Percentiles rank a stretch among this genome's conserved stretches.
phyloP scores from a whole-genome alignment of 768 basidiomycete species.

The Suillus occidentalis region DNA sequence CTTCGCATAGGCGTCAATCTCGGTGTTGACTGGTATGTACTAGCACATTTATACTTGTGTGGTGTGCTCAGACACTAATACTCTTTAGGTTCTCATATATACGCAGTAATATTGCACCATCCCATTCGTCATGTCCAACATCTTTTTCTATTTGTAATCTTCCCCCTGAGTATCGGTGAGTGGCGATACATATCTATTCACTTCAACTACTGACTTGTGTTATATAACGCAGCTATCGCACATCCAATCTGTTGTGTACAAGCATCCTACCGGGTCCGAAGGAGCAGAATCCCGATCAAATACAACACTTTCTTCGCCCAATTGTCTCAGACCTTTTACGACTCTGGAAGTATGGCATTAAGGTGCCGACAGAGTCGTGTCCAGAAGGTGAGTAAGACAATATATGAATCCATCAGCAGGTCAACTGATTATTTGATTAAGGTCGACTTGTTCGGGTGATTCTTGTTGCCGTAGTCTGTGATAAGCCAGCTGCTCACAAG shows the following conservation, averaged over 20 bases:
- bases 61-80: not conserved
- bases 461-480: conserved; percentile 35
- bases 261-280: no score
- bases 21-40: conserved; percentile 33
- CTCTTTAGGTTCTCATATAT: conserved; percentile 37
- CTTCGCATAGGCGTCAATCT: conserved; percentile 29
- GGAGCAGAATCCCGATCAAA: no score
- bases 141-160: conserved; percentile 36
- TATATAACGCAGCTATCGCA: no score
- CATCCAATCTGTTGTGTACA: not conserved
- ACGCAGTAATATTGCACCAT: conserved; percentile 34
- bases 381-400: not conserved
- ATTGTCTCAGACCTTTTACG: no score
- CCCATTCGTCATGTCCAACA: conserved; percentile 34
- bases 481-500: conserved; percentile 41
- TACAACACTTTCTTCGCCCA: no score
- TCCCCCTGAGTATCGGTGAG: conserved; percentile 26
- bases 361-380: no score
- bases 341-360: no score
- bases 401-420: no score
- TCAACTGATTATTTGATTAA: no score
- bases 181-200: no score
- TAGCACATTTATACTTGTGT: not conserved
- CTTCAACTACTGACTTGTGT: no score
- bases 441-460: not conserved